Evolutionary conservation across 2,329 filamentous ascomycete species (phyloP), one percentile per base, ranked within the genome.

Genomic region (Neofusicoccum sp.): DNA sequence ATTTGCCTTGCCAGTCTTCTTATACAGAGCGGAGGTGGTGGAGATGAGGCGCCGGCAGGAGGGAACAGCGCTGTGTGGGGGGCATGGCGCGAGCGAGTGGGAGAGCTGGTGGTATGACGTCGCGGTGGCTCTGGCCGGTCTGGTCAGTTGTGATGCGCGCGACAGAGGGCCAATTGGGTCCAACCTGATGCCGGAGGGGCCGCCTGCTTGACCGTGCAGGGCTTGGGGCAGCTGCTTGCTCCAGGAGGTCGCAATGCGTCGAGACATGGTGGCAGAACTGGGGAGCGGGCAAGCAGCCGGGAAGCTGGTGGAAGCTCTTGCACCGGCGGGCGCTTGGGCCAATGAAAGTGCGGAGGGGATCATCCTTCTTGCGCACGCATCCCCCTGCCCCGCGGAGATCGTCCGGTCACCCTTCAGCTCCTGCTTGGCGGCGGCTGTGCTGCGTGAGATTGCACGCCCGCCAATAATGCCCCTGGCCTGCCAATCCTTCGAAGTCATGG

Each of bases 1-100:
- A 57, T 78, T 78, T 56, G 79, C 79, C 66, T 85, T 84, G 30
- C 77, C 80, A 38, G 80, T 80, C 69, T 85, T 85, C 65, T 85
- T 86, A 51, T 71, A 69, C 16, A 79, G 69, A 6, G 63, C 38
- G 2, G 71, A 65, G 24, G 78, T 78, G 24, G 72, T 76, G 24
- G 77, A 74, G 68, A 85, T 84, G 51, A 62, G 14, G 11, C 60
- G 60, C 16, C 40, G 16, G 14, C 9, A 24, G 24, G 28, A 14
- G 30, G 14, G 14, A 8, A 38, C 7, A 9, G 56, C 33, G 43
- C 36, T 4, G 34, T 20, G 57, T 3, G 56, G 33, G 31, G 12
- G 6, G 16, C 28, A 14, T 16, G 34, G 54, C 12, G 12, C 16
- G 41, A 26, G 26, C 31, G 30, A 34, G 34, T 34, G 34, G 47